phyloP scores from a whole-genome alignment of 208 protist species.

The Acanthamoeba castellanii region DNA sequence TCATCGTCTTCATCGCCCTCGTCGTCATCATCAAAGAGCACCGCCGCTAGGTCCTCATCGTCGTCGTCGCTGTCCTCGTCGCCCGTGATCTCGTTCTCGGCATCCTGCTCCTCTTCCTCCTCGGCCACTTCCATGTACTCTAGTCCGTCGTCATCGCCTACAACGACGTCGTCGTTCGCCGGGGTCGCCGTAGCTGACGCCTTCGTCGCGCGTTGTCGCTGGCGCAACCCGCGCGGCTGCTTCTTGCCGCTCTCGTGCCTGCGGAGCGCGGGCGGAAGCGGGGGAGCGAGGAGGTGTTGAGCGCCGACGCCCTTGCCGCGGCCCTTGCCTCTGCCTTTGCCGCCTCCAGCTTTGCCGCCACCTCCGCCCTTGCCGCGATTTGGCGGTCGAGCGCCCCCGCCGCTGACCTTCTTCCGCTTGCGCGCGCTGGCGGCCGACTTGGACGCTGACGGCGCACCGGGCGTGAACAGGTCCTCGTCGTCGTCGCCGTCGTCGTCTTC shows the following conservation, averaged over 20 bases:
- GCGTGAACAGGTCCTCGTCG: constrained; percentile 28
- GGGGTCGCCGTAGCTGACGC: not conserved
- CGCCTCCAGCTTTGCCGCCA: not conserved
- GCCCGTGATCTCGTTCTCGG: not conserved
- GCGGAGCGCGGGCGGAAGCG: not conserved
- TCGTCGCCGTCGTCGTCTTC: not conserved
- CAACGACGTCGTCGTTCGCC: not conserved
- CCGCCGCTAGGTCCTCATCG: not conserved
- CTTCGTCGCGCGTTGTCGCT: not conserved
- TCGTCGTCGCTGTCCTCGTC: constrained; percentile 5
- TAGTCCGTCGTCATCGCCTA: not conserved
- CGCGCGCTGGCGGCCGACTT: not conserved
- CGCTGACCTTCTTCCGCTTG: not conserved
- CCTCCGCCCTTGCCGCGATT: not conserved
- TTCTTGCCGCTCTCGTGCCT: not conserved
- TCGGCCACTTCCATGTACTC: not conserved
- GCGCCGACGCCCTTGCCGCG: not conserved
- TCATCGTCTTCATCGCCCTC: not conserved
- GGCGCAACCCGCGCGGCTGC: no score
- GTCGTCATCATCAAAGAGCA: not conserved
- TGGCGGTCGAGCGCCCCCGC: not conserved
- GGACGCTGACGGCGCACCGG: not conserved
- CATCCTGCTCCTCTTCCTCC: constrained; percentile 10
- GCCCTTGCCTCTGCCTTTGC: not conserved
- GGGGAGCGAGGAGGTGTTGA: not conserved